These are phyloP conservation scores for Syzygium syzygioides DNA, from an alignment of 441 rosid species.

Conservation along the genomic window DNA sequence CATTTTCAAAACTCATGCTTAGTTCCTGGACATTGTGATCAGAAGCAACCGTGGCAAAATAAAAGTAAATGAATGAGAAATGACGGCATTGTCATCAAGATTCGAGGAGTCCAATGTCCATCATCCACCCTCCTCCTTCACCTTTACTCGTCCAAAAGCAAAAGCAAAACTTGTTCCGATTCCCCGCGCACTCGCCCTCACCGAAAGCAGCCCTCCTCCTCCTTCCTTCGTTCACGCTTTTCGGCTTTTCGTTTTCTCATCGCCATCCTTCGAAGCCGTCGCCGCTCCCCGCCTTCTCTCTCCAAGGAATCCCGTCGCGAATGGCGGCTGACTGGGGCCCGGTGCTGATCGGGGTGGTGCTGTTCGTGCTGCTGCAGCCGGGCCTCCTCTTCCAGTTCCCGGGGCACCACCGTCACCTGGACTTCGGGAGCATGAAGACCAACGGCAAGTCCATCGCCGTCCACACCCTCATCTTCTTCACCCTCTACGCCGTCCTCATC, in stretches of 20 bases:
- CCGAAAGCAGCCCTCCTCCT: background rate
- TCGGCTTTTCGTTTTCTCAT: background rate
- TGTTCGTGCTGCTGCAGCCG: conserved; percentile 7
- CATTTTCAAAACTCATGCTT: background rate
- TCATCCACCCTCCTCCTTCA: background rate
- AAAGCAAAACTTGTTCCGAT: background rate
- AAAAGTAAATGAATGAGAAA: background rate
- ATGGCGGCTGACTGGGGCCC: background rate
- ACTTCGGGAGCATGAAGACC: background rate
- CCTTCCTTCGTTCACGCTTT: background rate
- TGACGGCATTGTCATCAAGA: background rate
- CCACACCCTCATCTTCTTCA: conserved; percentile 6
- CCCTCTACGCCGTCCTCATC: background rate
- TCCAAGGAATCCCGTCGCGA: too few species aligned
- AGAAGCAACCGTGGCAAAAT: background rate
- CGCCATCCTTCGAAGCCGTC: background rate
- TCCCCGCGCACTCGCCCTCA: background rate
- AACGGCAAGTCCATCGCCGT: conserved; percentile 2
- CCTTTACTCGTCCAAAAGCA: background rate
- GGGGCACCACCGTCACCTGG: background rate
- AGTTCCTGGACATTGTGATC: background rate
- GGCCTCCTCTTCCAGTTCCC: conserved; percentile 6
- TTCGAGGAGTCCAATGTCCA: background rate
- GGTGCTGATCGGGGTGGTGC: conserved; percentile 3
- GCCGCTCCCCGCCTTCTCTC: background rate